Evolutionary conservation across 768 basidiomycete genomes (phyloP), one percentile per base, ranked within the genome.

Genomic region (Cyclocybe cylindracea): DNA sequence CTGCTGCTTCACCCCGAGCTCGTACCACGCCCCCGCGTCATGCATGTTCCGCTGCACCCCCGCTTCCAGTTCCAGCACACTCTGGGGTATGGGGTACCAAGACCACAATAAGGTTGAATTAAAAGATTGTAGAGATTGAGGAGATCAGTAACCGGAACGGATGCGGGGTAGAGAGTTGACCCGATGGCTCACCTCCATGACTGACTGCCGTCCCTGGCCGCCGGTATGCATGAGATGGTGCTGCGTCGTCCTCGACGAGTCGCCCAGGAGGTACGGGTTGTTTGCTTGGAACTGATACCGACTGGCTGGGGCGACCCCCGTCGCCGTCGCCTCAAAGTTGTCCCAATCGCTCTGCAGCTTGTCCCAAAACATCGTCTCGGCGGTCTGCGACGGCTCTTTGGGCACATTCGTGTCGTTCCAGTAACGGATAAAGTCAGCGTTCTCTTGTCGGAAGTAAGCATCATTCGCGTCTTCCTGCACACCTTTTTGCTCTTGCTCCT

Each of bases 1-100:
- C 68, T 99, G 97, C 64, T 98, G 97, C 69, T 91, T 94, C 44
- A 99, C 86, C 19, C 97, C 97, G 44, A 98, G 85, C 58, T 89
- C 83, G 64, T 82, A 95, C 97, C 97, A 99, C 7, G 86, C 87
- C 34, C 70, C 58, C 4, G 89, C 84, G 59, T 89, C 80, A 7
- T 66, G 71, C 54, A 87, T 84, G 60, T 94, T 81, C 37, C 78
- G 80, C 63, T 96, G 91, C 10, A 96, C 94, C 19, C 79, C 79
- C 6, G 96, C 96, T 72, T 99, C 96, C 10, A 93, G 76, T 66
- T 94, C 88, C 31, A 98, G 75, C 7, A 98, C 84, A 58, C 80
- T 89, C 94, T 98, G 70, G 24, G 24, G 24, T 24, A 61, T 13
- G 47, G 5, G 43, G 44, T 42, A 48, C 37, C 49, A 44, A 57